Base-by-base conservation (phyloP, 2,329 filamentous ascomycete genomes). In the Pochonia chlamydosporia region DNA sequence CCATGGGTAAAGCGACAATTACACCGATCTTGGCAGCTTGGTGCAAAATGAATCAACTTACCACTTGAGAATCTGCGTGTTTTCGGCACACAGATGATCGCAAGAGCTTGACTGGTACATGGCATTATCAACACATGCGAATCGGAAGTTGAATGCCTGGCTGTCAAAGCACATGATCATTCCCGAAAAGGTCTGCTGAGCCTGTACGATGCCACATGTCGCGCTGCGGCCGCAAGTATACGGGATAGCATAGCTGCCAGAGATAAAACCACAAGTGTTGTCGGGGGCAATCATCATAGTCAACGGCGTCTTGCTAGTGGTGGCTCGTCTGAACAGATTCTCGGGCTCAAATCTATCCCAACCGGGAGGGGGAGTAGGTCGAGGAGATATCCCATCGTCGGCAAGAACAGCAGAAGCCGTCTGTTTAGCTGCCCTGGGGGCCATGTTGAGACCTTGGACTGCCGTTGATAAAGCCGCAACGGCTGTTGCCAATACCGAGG, bases 191-290 rank as follows among this genome's bases (percentile, higher is more conserved):
- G 49, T 51, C 4, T 52, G 44, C 3, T 59, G 50, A 4, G 64
- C 52, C 1, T 66, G 66, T 41, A 71, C 59, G 44, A 76, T 63
- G 30, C 69, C 67, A 44, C 74, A 77, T 16, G 58, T 64, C 28
- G 54, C 56, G 21, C 50, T 52, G 16, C 42, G 51, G 13, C 55
- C 56, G 51, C 74, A 77, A 11, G 62, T 68, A 52, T 67, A 73
- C 4, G 62, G 62, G 2, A 64, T 66, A 18, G 61, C 71, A 11
- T 63, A 46, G 24, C 60, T 62, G 26, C 68, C 74, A 25, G 63
- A 64, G 33, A 78, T 58, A 55, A 66, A 78, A 52, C 75, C 75
- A 49, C 75, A 78, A 0, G 71, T 75, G 50, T 74, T 73, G 54
- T 76, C 73, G 1, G 71, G 69, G 10, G 67, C 74, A 46, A 72